A percentile compares a stretch with the other conserved stretches of the same genome.
Conservation (phyloP, 805 yeast species). For the Candida michaelii region DNA sequence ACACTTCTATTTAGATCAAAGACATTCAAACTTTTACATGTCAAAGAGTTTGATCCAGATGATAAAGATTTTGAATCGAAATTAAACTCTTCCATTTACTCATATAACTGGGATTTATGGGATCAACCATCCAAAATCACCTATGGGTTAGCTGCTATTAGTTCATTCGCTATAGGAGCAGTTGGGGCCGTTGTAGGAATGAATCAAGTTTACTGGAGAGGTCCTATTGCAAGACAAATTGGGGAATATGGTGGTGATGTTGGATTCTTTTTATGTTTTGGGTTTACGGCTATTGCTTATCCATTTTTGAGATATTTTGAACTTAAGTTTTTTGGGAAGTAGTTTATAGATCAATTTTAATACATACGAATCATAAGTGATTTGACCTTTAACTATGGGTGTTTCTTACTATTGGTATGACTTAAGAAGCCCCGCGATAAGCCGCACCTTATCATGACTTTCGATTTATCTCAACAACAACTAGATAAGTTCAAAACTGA, state of each 20-base stretch:
- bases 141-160: conserved; percentile 65
- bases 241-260: conserved; percentile 79
- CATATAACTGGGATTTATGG: conserved; percentile 35
- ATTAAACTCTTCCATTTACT: conserved; percentile 9
- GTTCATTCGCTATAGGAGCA: conserved; percentile 74
- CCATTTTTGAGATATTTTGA: conserved; percentile 62
- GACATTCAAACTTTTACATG: conserved; percentile 56
- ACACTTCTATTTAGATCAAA: conserved; percentile 76
- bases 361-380: too few relatives aligned
- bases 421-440: too few relatives aligned
- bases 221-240: conserved; percentile 61
- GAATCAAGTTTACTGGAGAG: conserved; percentile 84
- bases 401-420: too few relatives aligned
- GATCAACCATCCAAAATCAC: conserved; percentile 27
- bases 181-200: conserved; percentile 88
- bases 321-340: conserved; percentile 53
- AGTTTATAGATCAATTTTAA: neutral
- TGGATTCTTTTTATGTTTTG: conserved; percentile 76
- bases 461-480: conserved; percentile 47
- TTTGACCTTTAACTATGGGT: too few relatives aligned
- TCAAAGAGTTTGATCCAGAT: conserved; percentile 52
- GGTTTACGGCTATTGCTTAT: conserved; percentile 64
- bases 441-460: conserved; percentile 5
- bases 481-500: conserved; percentile 47
- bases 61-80: conserved; percentile 10